A percentile compares a stretch with the other conserved stretches of the same genome.
Evolutionary conservation across 805 yeast genomes (phyloP).

Genomic region (Blastobotrys parvus): DNA sequence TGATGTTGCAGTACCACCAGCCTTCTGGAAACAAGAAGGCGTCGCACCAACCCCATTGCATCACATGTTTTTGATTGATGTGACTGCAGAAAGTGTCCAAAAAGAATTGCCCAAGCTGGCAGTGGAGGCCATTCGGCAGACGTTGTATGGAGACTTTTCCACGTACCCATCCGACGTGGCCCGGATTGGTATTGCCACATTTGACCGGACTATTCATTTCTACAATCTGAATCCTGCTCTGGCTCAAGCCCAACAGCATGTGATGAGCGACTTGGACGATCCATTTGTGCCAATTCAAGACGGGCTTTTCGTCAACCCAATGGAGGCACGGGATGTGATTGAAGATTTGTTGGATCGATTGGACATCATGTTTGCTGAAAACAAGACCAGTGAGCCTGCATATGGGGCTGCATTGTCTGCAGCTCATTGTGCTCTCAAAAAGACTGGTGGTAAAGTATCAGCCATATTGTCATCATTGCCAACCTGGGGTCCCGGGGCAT

Average conservation of each 20-base stretch:
- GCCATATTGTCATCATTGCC: conserved; percentile 64
- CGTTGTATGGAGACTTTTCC: conserved; percentile 33
- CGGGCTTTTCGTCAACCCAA: conserved; percentile 77
- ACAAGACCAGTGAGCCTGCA: conserved; percentile 50
- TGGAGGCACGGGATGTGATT: conserved; percentile 52
- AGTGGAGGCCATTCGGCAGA: conserved; percentile 60
- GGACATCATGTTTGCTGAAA: conserved; percentile 37
- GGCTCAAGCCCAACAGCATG: conserved; percentile 48
- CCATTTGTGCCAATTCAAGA: conserved; percentile 70
- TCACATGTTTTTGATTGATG: conserved; percentile 69
- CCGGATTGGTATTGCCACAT: conserved; percentile 65
- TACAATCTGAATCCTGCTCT: conserved; percentile 54
- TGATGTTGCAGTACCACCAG: conserved; percentile 71
- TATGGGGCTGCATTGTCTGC: conserved; percentile 72
- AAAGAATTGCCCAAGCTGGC: conserved; percentile 54
- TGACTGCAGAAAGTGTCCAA: conserved; percentile 48
- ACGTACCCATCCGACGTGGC: conserved; percentile 35
- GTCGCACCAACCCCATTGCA: conserved; percentile 43
- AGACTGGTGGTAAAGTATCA: conserved; percentile 70
- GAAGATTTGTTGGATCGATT: conserved; percentile 59
- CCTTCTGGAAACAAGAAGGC: conserved; percentile 50
- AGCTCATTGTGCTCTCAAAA: conserved; percentile 52
- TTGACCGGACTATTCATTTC: conserved; percentile 63
- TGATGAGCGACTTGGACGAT: conserved; percentile 63
- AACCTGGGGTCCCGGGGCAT: conserved; percentile 69